Base-by-base conservation (phyloP, 495 filamentous ascomycete species). In the Talaromyces proteolyticus region DNA sequence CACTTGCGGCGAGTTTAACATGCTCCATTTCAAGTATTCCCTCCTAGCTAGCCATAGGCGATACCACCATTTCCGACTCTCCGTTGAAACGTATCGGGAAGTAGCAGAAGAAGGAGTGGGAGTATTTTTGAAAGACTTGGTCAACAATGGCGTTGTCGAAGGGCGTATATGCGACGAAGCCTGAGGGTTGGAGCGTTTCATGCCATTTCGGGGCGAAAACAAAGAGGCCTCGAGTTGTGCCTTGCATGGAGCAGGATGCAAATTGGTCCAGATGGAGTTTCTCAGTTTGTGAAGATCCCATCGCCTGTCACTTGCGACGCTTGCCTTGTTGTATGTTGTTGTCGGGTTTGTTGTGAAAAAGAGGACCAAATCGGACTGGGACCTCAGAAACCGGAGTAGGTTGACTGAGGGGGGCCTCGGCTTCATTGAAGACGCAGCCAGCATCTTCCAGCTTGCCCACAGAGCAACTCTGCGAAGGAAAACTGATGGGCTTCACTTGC, bases 321-420 rank as follows among this genome's bases (percentile, higher is more conserved):
- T 62, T 58, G 48, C 60, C 34, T 8, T 29, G 41, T 4, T 53
- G 23, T 6, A 24, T 11, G 36, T 52, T 46, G 16, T 47, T 25
- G 18, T 47, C 49, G 72, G 60, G 54, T 68, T 74, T 11, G 67
- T 57, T 22, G 60, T 72, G 66, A 81, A 76, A 54, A 76, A 76
- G 49, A 63, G 70, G 12, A 69, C 47, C 42, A 66, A 67, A 47
- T 82, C 77, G 20, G 79, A 75, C 61, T 87, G 84, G 26, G 70
- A 72, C 44, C 76, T 76, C 36, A 88, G 68, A 51, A 82, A 87
- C 29, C 74, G 78, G 51, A 88, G 69, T 7, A 86, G 68, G 25
- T 70, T 68, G 36, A 70, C 60, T 24, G 83, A 87, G 20, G 85
- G 84, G 40, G 71, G 75, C 42, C 59, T 66, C 20, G 66, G 58